Base-by-base conservation (phyloP, 2,329 filamentous ascomycete genomes). In the Colletotrichum brevisporum region DNA sequence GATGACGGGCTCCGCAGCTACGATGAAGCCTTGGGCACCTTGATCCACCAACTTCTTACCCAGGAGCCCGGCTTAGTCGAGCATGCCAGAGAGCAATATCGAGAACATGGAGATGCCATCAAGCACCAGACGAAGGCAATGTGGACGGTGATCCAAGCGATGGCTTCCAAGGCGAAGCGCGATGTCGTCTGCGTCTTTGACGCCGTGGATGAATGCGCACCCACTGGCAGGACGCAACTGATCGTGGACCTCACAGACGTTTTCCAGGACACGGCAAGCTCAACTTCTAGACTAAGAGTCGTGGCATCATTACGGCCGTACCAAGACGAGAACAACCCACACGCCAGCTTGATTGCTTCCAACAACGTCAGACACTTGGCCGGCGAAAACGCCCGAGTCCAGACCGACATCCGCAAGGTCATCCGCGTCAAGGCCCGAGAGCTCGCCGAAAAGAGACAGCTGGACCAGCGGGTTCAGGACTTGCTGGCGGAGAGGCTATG, bases 361-460 rank as follows among this genome's bases (percentile, higher is more conserved):
- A 10, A n/a, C 21, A 36, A 26, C 2, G 21, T 10, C 16, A 50
- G n/a, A 5, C 61, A 57, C 26, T 8, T 63, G 15, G 52, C 39
- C 2, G 52, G 61, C 21, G 61, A 63, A 18, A 18, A 63, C 21
- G 52, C 52, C n/a, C 27, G 16, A n/a, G 52, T 63, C 16, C 52
- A 51, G 21, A 21, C 27, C 27, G 61, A 63, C 52, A 56, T 63
- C 50, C 61, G 43, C 43, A 50, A 12, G 26, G 61, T 63, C 52
- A 63, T 63, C 57, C 52, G 50, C 15, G 41, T 56, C 4, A 31
- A 57, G 43, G 27, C 39, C 39, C 26, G 26, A 13, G 26, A 63
- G 18, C 39, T 56, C 21, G 60, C 60, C 5, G 1, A 41, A 16
- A 16, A 41, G 9, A 57, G 41, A 31, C 5, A 39, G 2, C 43